phyloP scores from a whole-genome alignment of 495 filamentous ascomycete species.

The Xylaria castorea region DNA sequence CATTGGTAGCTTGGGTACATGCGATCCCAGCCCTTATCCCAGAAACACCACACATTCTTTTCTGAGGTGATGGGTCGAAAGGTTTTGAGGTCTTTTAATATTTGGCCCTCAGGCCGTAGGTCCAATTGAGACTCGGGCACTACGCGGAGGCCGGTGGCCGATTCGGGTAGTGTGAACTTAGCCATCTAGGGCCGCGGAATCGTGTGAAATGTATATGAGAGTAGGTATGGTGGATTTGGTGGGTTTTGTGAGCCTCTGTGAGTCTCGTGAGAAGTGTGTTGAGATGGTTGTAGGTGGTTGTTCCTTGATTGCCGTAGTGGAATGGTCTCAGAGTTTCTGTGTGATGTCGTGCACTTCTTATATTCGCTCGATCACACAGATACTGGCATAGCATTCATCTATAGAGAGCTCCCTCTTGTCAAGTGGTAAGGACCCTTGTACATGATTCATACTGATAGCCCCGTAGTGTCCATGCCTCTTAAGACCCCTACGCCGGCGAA shows the following conservation, averaged over 20 bases:
- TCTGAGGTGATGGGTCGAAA: conserved; percentile 43
- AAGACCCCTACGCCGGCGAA: neutral
- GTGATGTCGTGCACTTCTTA: conserved; percentile 1
- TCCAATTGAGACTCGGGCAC: conserved; percentile 31
- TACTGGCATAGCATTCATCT: neutral
- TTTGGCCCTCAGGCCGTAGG: conserved; percentile 33
- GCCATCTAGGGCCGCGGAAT: conserved; percentile 11
- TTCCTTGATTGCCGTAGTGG: neutral
- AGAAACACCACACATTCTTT: conserved; percentile 56
- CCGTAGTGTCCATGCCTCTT: neutral
- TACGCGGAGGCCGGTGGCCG: conserved; percentile 30
- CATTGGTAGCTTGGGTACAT: conserved; percentile 47
- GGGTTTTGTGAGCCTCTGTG: neutral
- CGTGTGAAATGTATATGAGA: neutral
- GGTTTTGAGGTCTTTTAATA: conserved; percentile 28
- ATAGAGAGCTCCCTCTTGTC: neutral
- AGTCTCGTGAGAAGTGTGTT: neutral
- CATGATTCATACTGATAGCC: conserved; percentile 21
- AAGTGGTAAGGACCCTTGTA: neutral
- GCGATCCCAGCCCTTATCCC: conserved; percentile 46
- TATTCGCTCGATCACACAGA: neutral
- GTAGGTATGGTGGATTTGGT: neutral
- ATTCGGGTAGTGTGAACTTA: conserved; percentile 29
- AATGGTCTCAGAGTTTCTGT: neutral
- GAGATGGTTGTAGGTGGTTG: neutral